Conservation (phyloP, 371 early-diverging fungal species). For the Modicella reniformis region DNA sequence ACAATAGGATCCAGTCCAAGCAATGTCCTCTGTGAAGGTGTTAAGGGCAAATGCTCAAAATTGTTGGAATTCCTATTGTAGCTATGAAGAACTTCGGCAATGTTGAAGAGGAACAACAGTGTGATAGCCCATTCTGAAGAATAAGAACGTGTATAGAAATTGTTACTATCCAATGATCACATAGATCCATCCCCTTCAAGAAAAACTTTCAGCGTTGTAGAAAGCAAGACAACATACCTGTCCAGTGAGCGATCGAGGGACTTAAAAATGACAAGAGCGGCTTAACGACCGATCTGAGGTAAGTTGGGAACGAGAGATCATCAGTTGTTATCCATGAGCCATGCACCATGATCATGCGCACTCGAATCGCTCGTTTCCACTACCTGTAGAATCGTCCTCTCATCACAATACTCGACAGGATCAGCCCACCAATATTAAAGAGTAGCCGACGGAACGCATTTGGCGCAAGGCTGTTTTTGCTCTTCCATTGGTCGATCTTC, state of each 20-base stretch:
- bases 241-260: conserved; percentile 28
- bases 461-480: conserved; percentile 34
- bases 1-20: conserved; percentile 46
- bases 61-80: conserved; percentile 40
- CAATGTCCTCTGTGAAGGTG: conserved; percentile 40
- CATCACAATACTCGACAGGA: conserved; percentile 20
- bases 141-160: neutral
- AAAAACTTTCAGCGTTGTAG: neutral
- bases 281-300: conserved; percentile 12
- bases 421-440: conserved; percentile 27
- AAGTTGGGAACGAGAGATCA: neutral
- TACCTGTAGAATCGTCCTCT: conserved; percentile 34
- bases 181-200: neutral
- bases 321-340: neutral
- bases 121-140: conserved; percentile 28
- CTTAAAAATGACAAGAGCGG: conserved; percentile 11
- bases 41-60: conserved; percentile 47
- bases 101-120: conserved; percentile 26
- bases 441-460: conserved; percentile 40
- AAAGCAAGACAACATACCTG: conserved; percentile 13
- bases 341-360: neutral
- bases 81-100: conserved; percentile 33
- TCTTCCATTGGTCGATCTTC: conserved; percentile 48
- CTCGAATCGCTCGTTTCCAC: neutral
- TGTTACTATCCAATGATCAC: too few relatives aligned